Base-by-base conservation (phyloP, 805 yeast genomes). In the Schwanniomyces vanrijiae region DNA sequence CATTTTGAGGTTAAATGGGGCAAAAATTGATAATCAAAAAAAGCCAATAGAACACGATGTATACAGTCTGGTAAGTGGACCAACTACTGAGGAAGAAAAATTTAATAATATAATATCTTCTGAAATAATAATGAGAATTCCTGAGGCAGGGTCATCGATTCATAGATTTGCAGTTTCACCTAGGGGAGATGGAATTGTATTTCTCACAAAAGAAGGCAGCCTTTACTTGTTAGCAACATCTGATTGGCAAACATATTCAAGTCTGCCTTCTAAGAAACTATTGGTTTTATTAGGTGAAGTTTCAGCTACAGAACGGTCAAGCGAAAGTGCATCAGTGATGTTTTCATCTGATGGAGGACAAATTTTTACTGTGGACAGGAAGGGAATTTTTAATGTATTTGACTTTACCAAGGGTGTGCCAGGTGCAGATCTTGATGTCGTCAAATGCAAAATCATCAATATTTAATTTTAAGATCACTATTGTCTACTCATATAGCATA, bases 341-440 rank as follows among this genome's bases (percentile, higher is more conserved):
- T 91, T 89, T 59, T 85, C 91, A 29, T 76, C 81, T 8, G 89
- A 88, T 60, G 97, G 98, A 0, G 90, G 90, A 41, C 83, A 83
- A 51, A 70, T 91, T 16, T 84, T 81, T 55, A 77, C 82, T 3
- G 76, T 90, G 13, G 98, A 91, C 64, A 71, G 97, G 35, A 88
- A 87, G 57, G 97, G 97, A 0, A 65, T 81, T 0, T 68, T 90
- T 40, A 83, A 84, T 51, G 80, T 90, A 26, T 88, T 87, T 55
- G 97, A 91, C 66, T 91, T 90, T 67, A 87, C 94, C 11, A 91
- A 90, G 44, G 96, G 95, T 2, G 65, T 84, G 19, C 94, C 94
- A 10, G 76, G 77, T 4, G 84, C 82, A 52, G 83, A 81, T 54
- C 77, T 76, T 20, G 85, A 82, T 14, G 84, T 86, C 6, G 78